Evolutionary conservation across 2,329 filamentous ascomycete species (phyloP).

Genomic region (Exophiala aquamarina): DNA sequence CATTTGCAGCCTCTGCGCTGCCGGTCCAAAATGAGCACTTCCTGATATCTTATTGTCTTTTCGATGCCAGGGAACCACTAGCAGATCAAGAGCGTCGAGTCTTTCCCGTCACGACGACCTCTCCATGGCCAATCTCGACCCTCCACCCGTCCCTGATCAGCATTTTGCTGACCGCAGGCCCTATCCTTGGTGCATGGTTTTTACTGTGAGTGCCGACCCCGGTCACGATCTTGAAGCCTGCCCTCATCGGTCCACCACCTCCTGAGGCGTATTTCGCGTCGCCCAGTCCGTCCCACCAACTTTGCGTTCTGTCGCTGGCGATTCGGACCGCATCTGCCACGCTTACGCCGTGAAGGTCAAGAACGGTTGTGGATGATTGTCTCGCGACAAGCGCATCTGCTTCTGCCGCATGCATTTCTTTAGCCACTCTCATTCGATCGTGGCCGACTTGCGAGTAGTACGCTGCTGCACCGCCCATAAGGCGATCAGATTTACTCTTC

Average conservation of each 20-base stretch:
- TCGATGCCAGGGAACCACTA: background rate
- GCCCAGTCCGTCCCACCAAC: slow-evolving; percentile 76
- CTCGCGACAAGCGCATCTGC: slow-evolving; percentile 69
- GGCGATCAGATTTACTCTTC: slow-evolving; percentile 65
- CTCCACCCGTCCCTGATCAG: slow-evolving; percentile 81
- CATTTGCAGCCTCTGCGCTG: too few species aligned
- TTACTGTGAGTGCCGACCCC: slow-evolving; percentile 77
- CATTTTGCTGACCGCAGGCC: slow-evolving; percentile 75
- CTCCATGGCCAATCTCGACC: slow-evolving; percentile 69
- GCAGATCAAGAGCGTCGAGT: slow-evolving; percentile 20
- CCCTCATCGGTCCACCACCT: slow-evolving; percentile 45
- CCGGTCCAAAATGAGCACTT: too few species aligned
- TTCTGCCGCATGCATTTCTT: slow-evolving; percentile 60
- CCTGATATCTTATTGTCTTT: too few species aligned
- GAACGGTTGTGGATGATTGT: slow-evolving; percentile 60
- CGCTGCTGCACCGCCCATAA: slow-evolving; percentile 73
- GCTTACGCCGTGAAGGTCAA: slow-evolving; percentile 82
- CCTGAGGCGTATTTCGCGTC: slow-evolving; percentile 58
- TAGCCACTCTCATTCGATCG: slow-evolving; percentile 60
- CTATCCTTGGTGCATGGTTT: slow-evolving; percentile 72
- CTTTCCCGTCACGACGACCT: slow-evolving; percentile 67
- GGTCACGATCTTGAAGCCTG: slow-evolving; percentile 73
- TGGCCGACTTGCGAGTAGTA: slow-evolving; percentile 73
- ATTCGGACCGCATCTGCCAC: slow-evolving; percentile 82
- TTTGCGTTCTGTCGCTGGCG: slow-evolving; percentile 62